Conservation (phyloP, 148 eudicot genomes). For the Diospyros lotus region DNA sequence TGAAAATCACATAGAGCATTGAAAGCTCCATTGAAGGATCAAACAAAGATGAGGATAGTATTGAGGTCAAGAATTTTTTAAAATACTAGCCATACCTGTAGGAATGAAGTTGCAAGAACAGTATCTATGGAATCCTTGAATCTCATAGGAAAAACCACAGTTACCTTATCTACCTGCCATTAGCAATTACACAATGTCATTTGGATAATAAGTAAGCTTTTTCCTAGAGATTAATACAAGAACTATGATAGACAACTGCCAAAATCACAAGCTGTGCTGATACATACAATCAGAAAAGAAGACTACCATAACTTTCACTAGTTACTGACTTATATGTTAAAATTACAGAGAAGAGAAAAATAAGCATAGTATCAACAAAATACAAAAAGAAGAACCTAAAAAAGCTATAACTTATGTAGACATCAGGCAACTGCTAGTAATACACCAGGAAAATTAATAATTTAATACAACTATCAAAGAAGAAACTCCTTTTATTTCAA, state of each 20-base stretch:
- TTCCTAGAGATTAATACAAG: neutral
- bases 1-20: too few relatives aligned
- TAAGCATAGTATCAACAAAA: neutral
- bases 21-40: too few relatives aligned
- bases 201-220: neutral
- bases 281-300: neutral
- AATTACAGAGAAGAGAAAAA: neutral
- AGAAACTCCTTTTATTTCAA: neutral
- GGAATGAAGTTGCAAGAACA: conserved; percentile 79
- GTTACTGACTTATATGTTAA: neutral
- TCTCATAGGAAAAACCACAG: conserved; percentile 86
- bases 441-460: neutral
- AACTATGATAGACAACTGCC: too few relatives aligned
- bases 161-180: conserved; percentile 78
- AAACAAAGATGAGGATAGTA: too few relatives aligned
- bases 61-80: neutral
- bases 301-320: neutral
- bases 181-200: conserved; percentile 14
- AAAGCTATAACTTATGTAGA: neutral
- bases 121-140: conserved; percentile 86
- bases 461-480: neutral
- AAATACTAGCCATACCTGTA: conserved; percentile 54
- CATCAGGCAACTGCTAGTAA: neutral
- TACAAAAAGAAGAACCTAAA: neutral
- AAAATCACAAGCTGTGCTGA: neutral